Conservation (phyloP, 2,329 filamentous ascomycete species). For the Pseudogymnoascus sp. region DNA sequence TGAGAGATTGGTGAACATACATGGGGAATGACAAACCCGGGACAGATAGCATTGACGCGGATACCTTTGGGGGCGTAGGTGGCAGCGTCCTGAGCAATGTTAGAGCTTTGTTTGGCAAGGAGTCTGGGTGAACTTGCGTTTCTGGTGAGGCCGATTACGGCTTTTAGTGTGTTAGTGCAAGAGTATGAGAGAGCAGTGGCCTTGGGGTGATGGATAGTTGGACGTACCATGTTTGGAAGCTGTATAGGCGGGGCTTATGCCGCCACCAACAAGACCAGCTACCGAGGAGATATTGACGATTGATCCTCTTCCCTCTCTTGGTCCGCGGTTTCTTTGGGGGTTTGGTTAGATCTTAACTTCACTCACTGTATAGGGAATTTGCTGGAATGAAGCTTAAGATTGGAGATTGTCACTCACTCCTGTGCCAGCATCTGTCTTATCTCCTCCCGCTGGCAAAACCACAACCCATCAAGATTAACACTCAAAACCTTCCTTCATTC, state of each 20-base stretch:
- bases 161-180: conserved; percentile 12
- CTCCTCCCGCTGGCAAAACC: conserved; percentile 49
- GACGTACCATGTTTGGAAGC: conserved; percentile 43
- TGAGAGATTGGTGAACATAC: conserved; percentile 10
- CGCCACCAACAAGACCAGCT: conserved; percentile 38
- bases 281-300: conserved; percentile 51
- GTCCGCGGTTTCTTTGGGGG: conserved; percentile 29
- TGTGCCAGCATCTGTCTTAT: conserved; percentile 45
- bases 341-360: neutral
- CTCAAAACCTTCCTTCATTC: conserved; percentile 45
- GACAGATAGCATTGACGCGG: conserved; percentile 54
- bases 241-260: conserved; percentile 34
- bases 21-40: conserved; percentile 29
- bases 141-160: conserved; percentile 45
- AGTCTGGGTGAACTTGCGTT: conserved; percentile 19
- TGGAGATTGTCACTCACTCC: conserved; percentile 28
- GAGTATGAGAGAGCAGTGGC: neutral
- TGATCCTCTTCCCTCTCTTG: conserved; percentile 37
- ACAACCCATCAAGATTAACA: conserved; percentile 50
- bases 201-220: conserved; percentile 4
- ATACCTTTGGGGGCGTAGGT: conserved; percentile 45
- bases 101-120: neutral
- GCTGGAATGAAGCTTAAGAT: neutral
- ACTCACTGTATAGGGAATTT: neutral
- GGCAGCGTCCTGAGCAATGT: conserved; percentile 36